phyloP scores from a whole-genome alignment of 352 stramenopile genomes.

The Globisporangium spiculum region DNA sequence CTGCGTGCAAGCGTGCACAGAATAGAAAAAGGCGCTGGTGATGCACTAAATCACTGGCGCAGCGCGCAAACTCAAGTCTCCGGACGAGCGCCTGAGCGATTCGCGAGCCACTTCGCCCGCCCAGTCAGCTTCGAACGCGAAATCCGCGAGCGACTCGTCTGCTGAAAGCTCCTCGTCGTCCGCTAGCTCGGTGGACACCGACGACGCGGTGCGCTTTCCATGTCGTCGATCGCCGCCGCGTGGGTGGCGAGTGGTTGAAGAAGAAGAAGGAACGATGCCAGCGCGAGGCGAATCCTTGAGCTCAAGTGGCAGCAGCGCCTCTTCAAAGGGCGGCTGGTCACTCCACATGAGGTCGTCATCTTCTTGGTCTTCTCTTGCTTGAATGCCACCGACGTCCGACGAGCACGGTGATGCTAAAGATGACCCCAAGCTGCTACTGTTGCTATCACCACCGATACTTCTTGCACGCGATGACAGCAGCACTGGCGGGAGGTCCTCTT shows the following conservation, averaged over 20 bases:
- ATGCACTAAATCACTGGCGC: conserved; percentile 5
- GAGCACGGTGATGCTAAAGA: conserved; percentile 7
- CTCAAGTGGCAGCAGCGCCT: conserved; percentile 44
- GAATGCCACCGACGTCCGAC: not conserved
- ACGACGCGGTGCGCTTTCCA: conserved; percentile 15
- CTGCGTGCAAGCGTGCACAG: not conserved
- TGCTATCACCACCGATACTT: conserved; percentile 10
- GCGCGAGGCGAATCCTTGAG: conserved; percentile 33
- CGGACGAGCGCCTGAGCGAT: conserved; percentile 3
- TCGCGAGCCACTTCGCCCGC: conserved; percentile 27
- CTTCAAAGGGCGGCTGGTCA: not conserved
- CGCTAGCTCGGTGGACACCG: conserved; percentile 10
- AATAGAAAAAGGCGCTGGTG: not conserved
- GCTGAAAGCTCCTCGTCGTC: conserved; percentile 23
- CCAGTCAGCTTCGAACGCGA: conserved; percentile 84
- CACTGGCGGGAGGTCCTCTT: conserved; percentile 54
- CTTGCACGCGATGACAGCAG: conserved; percentile 20
- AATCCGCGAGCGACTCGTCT: conserved; percentile 53
- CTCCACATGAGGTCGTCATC: not conserved
- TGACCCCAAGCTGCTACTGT: not conserved
- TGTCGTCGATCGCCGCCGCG: not conserved
- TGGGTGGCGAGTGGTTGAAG: not conserved
- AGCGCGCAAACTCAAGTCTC: not conserved
- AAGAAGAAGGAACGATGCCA: not conserved
- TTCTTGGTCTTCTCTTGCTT: not conserved